Evolutionary conservation across 2,329 filamentous ascomycete species (phyloP), one percentile per base, ranked within the genome.

Genomic region (Aaosphaeria arxii): DNA sequence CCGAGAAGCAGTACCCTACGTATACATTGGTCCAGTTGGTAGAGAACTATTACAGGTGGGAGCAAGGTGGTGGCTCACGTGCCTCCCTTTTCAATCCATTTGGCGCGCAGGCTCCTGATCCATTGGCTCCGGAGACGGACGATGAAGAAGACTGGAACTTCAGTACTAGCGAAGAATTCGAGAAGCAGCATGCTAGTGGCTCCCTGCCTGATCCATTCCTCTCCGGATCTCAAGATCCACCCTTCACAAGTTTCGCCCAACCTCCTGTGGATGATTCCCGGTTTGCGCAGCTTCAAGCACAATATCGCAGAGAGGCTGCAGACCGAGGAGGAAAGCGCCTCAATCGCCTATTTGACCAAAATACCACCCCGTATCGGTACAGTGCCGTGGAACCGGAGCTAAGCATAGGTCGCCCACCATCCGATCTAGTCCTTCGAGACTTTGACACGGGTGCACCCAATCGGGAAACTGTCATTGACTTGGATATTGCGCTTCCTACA

Each of bases 41-140:
- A 7, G 81, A 83, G 54, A 84, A 82, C 9, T 92, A 87, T 71
- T 86, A 84, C 62, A 63, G 85, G 17, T 92, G 88, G 88, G 88
- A 91, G 66, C 79, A 84, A 6, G 80, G 83, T 56, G 88, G 88
- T 28, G 88, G 88, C 30, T 83, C 82, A 55, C 80, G 88, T 41
- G 82, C 81, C 53, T 86, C 83, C 5, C 69, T 86, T 0, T 85
- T 84, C 64, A 78, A 82, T 51, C 76, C 78, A 2, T 78, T 77
- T 46, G 82, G 82, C 51, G 82, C 82, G 11, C 76, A 75, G 11
- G 77, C 77, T 9, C 81, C 82, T 31, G 75, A 80, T 49, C 67
- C 77, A 30, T 74, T 77, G 30, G 74, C 57, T 6, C 61, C 61
- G 17, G 61, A 71, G 33, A 57, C 61, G 9, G 69, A 73, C 29